A percentile compares a stretch with the other conserved stretches of the same genome.
Evolutionary conservation across 2,329 filamentous ascomycete species (phyloP).

Genomic region (Alternaria angustiovoidea): DNA sequence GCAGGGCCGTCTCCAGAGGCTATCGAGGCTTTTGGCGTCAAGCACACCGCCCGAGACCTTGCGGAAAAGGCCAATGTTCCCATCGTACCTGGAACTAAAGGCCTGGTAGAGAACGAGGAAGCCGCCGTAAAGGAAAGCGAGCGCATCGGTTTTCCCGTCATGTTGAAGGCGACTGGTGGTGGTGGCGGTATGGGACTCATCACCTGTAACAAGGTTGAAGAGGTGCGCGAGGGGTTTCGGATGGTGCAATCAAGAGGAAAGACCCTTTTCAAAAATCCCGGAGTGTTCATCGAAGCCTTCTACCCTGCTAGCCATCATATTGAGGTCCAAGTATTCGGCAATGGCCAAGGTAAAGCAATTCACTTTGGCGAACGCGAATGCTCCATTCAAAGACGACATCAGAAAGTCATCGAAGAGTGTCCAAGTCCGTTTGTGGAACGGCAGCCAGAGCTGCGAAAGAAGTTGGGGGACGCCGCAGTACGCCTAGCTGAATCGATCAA

Average conservation of each 20-base stretch:
- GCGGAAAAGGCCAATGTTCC: constrained; percentile 63
- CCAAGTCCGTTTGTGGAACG: constrained; percentile 73
- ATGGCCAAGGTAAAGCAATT: constrained; percentile 78
- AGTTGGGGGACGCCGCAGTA: constrained; percentile 73
- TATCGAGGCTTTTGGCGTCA: constrained; percentile 66
- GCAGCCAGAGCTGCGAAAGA: constrained; percentile 65
- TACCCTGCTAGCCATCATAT: constrained; percentile 65
- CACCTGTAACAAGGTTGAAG: constrained; percentile 15
- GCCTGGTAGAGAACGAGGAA: constrained; percentile 54
- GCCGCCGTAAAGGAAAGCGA: constrained; percentile 55
- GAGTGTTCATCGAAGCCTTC: constrained; percentile 60
- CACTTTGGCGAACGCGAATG: constrained; percentile 90
- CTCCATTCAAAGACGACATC: constrained; percentile 84
- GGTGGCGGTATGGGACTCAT: constrained; percentile 65
- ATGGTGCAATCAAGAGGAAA: constrained; percentile 61
- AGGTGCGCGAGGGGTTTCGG: constrained; percentile 55
- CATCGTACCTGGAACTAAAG: constrained; percentile 63
- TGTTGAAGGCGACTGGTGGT: constrained; percentile 68
- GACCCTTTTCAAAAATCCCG: constrained; percentile 23
- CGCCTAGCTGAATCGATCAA: constrained; percentile 64
- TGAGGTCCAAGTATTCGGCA: constrained; percentile 90
- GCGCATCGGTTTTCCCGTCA: constrained; percentile 59
- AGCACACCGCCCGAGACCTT: constrained; percentile 64
- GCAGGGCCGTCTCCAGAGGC: constrained; percentile 64
- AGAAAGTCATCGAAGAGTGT: constrained; percentile 91